Percentiles rank a stretch among this genome's conserved stretches.
These are phyloP conservation scores for Eucommia ulmoides DNA, from an alignment of 257 asterid genomes.

Conservation along the genomic window DNA sequence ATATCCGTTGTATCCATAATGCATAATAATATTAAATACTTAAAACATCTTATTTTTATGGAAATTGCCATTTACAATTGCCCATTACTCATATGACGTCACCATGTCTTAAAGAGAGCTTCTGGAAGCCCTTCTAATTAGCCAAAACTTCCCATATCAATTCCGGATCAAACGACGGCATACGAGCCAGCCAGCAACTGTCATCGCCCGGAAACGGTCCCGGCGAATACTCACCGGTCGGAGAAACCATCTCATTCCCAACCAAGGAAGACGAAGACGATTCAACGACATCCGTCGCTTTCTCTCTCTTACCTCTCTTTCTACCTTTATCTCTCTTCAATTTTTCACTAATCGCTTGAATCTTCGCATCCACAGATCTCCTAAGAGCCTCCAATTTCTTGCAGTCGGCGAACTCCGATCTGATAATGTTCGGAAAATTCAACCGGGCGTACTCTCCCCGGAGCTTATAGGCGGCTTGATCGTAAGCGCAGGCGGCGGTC, in stretches of 20 bases:
- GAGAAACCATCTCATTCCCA: constrained; percentile 21
- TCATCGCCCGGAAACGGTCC: too few relatives aligned
- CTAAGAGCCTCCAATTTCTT: constrained; percentile 39
- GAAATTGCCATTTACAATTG: background rate
- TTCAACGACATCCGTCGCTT: constrained; percentile 4
- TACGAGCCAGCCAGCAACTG: background rate
- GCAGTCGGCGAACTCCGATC: constrained; percentile 45
- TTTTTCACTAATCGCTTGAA: constrained; percentile 72
- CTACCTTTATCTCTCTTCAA: constrained; percentile 41
- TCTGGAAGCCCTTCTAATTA: background rate
- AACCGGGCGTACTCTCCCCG: constrained; percentile 91
- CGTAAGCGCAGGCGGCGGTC: constrained; percentile 94
- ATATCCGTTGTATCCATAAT: too few relatives aligned
- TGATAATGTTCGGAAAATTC: constrained; percentile 61
- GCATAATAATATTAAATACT: too few relatives aligned
- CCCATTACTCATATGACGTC: background rate
- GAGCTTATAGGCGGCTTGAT: constrained; percentile 82
- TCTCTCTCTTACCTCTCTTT: constrained; percentile 5
- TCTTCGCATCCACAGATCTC: constrained; percentile 78
- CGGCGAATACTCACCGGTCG: too few relatives aligned
- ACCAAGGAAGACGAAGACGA: constrained; percentile 15
- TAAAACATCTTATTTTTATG: background rate
- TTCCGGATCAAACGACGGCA: background rate
- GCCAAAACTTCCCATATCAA: background rate
- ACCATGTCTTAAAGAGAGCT: background rate